Evolutionary conservation across 2,329 filamentous ascomycete genomes (phyloP).

Genomic region (Ophiostoma pallidulum): DNA sequence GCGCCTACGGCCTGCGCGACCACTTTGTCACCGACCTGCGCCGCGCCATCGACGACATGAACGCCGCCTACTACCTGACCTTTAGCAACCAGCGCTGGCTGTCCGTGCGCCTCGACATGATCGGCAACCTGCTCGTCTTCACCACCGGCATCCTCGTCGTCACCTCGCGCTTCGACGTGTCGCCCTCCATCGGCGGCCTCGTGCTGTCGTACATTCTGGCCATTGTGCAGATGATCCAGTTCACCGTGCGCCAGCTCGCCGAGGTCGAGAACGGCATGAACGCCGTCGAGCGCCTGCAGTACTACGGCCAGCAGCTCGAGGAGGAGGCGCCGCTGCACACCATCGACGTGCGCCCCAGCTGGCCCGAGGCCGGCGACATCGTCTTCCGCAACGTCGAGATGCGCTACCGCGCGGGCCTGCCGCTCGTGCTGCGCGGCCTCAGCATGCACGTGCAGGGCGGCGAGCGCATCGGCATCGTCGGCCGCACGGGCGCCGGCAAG

Average conservation of each 20-base stretch:
- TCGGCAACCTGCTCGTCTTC: constrained; percentile 79
- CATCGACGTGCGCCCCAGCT: constrained; percentile 59
- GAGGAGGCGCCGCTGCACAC: constrained; percentile 82
- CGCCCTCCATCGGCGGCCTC: constrained; percentile 75
- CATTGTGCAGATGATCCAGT: constrained; percentile 93
- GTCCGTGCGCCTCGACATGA: constrained; percentile 70
- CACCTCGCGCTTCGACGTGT: constrained; percentile 76
- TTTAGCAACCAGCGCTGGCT: constrained; percentile 96
- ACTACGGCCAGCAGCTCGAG: constrained; percentile 80
- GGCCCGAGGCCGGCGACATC: constrained; percentile 83
- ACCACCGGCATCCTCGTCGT: constrained; percentile 84
- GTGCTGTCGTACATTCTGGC: constrained; percentile 88
- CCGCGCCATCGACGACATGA: constrained; percentile 77
- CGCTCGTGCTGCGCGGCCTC: constrained; percentile 62
- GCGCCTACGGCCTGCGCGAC: constrained; percentile 74
- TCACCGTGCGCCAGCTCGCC: constrained; percentile 84
- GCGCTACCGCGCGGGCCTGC: constrained; percentile 64
- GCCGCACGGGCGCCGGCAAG: constrained; percentile 74
- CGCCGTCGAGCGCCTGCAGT: constrained; percentile 80
- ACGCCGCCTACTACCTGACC: constrained; percentile 87
- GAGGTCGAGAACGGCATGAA: constrained; percentile 99
- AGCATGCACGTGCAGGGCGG: constrained; percentile 64
- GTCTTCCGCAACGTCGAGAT: constrained; percentile 66
- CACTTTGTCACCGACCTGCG: constrained; percentile 65
- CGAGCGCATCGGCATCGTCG: constrained; percentile 73